Evolutionary conservation across 257 asterid species (phyloP).

Genomic region (Mitragyna speciosa): DNA sequence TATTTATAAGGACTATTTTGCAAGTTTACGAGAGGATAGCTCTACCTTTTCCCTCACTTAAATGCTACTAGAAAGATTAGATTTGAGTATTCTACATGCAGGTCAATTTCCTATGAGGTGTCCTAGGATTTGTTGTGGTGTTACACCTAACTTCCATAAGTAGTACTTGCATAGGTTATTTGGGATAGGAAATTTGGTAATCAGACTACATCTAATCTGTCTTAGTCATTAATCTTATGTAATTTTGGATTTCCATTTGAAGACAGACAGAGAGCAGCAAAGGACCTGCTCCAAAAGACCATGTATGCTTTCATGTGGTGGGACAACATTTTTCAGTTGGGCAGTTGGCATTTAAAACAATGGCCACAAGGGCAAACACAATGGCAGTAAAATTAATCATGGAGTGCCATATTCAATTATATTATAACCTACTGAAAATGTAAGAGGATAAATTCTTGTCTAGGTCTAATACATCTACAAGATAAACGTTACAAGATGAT

Average conservation of each 20-base stretch:
- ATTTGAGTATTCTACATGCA: neutral
- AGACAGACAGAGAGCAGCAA: neutral
- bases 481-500: neutral
- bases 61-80: neutral
- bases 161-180: no score
- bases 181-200: neutral
- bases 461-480: no score
- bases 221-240: neutral
- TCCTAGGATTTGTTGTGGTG: neutral
- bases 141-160: constrained; percentile 6
- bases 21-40: no score
- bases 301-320: neutral
- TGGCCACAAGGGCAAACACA: neutral
- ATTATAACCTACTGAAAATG: no score
- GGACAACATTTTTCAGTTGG: neutral
- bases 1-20: constrained; percentile 3
- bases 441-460: no score
- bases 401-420: neutral
- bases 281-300: neutral
- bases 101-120: neutral
- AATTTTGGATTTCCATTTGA: neutral
- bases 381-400: no score
- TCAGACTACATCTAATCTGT: neutral
- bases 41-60: neutral
- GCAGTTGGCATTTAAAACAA: constrained; percentile 2